Evolutionary conservation across 1,139 yeast genomes (phyloP).

Genomic region (Blastobotrys serpentis): DNA sequence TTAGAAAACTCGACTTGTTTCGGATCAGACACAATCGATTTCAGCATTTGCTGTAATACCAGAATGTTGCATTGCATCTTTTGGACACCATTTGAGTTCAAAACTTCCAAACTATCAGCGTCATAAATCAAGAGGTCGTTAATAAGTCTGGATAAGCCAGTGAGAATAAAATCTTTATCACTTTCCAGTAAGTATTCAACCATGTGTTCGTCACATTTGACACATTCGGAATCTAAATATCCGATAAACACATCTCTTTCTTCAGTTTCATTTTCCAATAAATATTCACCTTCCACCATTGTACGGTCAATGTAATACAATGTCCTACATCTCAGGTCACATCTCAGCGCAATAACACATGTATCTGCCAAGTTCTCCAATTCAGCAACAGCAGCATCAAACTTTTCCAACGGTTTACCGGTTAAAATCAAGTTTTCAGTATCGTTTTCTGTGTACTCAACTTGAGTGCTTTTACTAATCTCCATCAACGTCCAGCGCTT

Average conservation of each 20-base stretch:
- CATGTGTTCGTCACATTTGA: slow-evolving; percentile 47
- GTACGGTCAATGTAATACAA: slow-evolving; percentile 57
- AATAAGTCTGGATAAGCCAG: slow-evolving; percentile 58
- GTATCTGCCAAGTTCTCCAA: slow-evolving; percentile 50
- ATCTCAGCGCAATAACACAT: slow-evolving; percentile 58
- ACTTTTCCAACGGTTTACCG: slow-evolving; percentile 46
- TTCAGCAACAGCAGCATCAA: slow-evolving; percentile 47
- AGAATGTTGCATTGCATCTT: slow-evolving; percentile 66
- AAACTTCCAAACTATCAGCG: slow-evolving; percentile 53
- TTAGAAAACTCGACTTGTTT: slow-evolving; percentile 58
- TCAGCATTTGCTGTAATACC: slow-evolving; percentile 72
- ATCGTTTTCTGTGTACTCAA: slow-evolving; percentile 19
- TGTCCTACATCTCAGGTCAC: slow-evolving; percentile 63
- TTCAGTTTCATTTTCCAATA: slow-evolving; percentile 51
- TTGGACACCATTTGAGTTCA: slow-evolving; percentile 67
- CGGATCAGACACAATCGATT: slow-evolving; percentile 59
- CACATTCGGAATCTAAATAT: slow-evolving; percentile 58
- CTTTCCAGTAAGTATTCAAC: slow-evolving; percentile 32
- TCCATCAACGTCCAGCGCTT: slow-evolving; percentile 37
- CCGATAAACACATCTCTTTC: slow-evolving; percentile 65
- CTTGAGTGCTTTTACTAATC: slow-evolving; percentile 23
- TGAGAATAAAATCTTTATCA: slow-evolving; percentile 37
- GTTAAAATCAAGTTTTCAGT: slow-evolving; percentile 27
- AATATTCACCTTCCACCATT: slow-evolving; percentile 41
- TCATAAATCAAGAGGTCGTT: slow-evolving; percentile 59